phyloP scores from a whole-genome alignment of 768 basidiomycete species.

The Termitomyces sp. region DNA sequence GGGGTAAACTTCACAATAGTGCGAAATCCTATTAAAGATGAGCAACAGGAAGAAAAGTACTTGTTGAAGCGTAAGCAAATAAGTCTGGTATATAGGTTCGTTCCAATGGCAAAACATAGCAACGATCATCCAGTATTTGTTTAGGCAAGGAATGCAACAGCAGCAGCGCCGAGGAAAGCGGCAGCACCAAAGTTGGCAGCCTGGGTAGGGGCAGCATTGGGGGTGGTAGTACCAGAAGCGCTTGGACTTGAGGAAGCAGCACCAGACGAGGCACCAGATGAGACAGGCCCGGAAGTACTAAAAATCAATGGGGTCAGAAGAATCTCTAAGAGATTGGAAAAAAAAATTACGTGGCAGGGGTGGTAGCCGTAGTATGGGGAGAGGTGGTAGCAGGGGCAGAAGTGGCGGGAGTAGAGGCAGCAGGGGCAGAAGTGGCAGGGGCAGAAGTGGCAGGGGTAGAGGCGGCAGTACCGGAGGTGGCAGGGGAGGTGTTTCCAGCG shows the following conservation, averaged over 20 bases:
- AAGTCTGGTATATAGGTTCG: slow-evolving; percentile 13
- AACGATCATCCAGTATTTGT: slow-evolving; percentile 4
- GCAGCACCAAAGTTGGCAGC: slow-evolving; percentile 34
- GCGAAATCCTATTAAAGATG: slow-evolving; percentile 4
- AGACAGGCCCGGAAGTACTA: not conserved
- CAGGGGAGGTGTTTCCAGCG: slow-evolving; percentile 12
- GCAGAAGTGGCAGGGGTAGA: slow-evolving; percentile 11
- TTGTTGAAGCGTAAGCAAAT: not conserved
- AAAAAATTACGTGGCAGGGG: not conserved
- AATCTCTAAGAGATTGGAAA: not conserved
- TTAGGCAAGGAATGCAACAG: slow-evolving; percentile 42
- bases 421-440: slow-evolving; percentile 5
- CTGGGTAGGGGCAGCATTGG: slow-evolving; percentile 28
- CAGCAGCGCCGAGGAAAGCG: slow-evolving; percentile 35
- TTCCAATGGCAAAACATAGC: slow-evolving; percentile 1
- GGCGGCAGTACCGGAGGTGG: slow-evolving; percentile 9
- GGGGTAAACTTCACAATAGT: not conserved
- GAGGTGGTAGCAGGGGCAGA: slow-evolving; percentile 6
- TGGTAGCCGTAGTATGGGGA: slow-evolving; percentile 9
- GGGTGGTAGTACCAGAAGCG: slow-evolving; percentile 12
- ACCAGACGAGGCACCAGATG: not conserved
- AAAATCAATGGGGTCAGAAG: not conserved
- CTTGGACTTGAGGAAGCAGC: slow-evolving; percentile 10
- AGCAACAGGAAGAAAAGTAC: not conserved
- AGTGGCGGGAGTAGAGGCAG: slow-evolving; percentile 12